Evolutionary conservation across 1,139 yeast species (phyloP).

Genomic region (Entelexis sorbosivorans): DNA sequence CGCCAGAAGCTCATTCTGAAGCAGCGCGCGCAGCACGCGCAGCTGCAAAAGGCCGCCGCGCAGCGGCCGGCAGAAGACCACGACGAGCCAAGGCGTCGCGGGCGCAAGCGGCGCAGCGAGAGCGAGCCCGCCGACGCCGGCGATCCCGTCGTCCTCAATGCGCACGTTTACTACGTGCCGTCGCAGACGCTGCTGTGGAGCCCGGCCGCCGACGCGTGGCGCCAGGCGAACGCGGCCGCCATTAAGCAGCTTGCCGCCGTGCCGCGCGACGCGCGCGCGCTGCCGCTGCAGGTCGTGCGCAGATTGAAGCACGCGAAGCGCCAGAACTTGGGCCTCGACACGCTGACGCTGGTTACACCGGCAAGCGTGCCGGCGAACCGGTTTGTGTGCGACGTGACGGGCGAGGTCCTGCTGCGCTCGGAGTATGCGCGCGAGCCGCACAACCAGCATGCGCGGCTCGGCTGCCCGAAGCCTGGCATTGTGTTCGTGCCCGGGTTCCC

Average conservation of each 20-base stretch:
- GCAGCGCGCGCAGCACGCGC: slow-evolving; percentile 5
- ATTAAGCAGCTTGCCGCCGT: neutral
- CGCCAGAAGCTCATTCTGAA: slow-evolving; percentile 24
- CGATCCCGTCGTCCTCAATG: neutral
- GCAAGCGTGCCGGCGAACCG: slow-evolving; percentile 40
- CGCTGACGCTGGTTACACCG: slow-evolving; percentile 51
- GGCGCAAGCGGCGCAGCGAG: slow-evolving; percentile 10
- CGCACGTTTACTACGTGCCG: slow-evolving; percentile 10
- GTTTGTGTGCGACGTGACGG: slow-evolving; percentile 54
- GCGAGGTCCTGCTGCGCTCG: slow-evolving; percentile 57
- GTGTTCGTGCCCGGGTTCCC: slow-evolving; percentile 43
- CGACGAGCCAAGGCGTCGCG: slow-evolving; percentile 8
- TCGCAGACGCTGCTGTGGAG: neutral
- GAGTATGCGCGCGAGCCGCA: slow-evolving; percentile 53
- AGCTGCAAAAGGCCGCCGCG: neutral
- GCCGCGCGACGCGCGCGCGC: neutral
- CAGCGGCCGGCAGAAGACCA: neutral
- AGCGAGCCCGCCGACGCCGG: neutral
- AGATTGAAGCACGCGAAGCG: neutral
- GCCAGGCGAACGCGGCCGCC: neutral
- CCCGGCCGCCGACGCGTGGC: neutral
- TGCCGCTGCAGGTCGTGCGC: neutral
- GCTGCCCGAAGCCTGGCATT: slow-evolving; percentile 75
- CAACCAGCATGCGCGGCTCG: slow-evolving; percentile 74
- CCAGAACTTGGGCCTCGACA: slow-evolving; percentile 35